Percentiles rank a stretch among this genome's conserved stretches.
Conservation (phyloP, 2,329 filamentous ascomycete species). For the Phoma sp. region DNA sequence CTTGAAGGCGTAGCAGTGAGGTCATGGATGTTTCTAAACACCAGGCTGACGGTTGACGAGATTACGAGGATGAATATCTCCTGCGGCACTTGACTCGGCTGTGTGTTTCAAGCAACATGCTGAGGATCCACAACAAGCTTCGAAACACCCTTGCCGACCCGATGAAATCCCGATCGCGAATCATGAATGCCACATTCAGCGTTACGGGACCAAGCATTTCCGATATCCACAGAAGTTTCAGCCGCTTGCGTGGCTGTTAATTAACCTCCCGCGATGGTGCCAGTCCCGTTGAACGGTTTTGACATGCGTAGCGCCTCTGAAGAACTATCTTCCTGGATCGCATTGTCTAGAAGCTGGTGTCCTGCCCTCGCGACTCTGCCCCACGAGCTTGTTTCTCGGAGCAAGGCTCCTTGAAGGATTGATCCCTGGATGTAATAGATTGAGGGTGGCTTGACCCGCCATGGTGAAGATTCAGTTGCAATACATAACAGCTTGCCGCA, state of each 20-base stretch:
- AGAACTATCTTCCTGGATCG: constrained; percentile 23
- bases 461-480: not conserved
- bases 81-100: constrained; percentile 20
- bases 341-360: constrained; percentile 19
- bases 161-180: constrained; percentile 16
- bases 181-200: constrained; percentile 8
- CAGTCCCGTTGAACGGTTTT: constrained; percentile 20
- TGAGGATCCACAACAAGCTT: constrained; percentile 18
- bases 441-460: constrained; percentile 29
- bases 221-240: constrained; percentile 14
- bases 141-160: constrained; percentile 22
- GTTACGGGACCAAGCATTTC: constrained; percentile 16
- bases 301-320: constrained; percentile 20
- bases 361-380: constrained; percentile 15
- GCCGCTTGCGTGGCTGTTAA: constrained; percentile 26
- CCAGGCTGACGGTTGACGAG: constrained; percentile 1
- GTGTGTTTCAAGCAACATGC: constrained; percentile 31
- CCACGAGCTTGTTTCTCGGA: constrained; percentile 17
- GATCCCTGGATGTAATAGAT: constrained; percentile 22
- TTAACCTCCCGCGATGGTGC: constrained; percentile 33
- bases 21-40: constrained; percentile 4
- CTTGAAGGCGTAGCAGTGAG: not conserved
- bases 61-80: constrained; percentile 13
- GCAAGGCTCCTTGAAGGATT: constrained; percentile 14
- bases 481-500: constrained; percentile 22